Conservation (phyloP, 305 asterid genomes). For the Fraxinus albicans region DNA sequence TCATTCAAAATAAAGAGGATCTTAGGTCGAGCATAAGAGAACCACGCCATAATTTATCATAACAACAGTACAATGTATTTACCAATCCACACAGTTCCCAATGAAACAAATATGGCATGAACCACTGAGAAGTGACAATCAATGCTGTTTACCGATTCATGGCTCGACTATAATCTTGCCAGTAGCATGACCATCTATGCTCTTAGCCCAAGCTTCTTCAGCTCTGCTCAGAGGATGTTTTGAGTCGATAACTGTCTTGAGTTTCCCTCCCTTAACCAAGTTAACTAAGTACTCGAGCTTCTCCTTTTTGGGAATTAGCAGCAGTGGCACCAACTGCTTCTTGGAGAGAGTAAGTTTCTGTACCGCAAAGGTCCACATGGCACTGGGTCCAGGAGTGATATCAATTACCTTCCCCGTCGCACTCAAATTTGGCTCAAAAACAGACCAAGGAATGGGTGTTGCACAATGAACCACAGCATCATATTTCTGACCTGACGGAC, state of each 20-base stretch:
- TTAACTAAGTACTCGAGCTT: slow-evolving; percentile 38
- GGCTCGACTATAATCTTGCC: background rate
- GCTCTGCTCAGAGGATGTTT: slow-evolving; percentile 22
- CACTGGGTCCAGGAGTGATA: slow-evolving; percentile 53
- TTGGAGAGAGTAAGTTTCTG: slow-evolving; percentile 54
- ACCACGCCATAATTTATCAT: background rate
- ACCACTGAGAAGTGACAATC: background rate
- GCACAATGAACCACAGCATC: slow-evolving; percentile 69
- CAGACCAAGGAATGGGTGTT: slow-evolving; percentile 52
- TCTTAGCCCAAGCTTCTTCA: background rate
- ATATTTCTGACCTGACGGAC: slow-evolving; percentile 67
- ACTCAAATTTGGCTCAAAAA: slow-evolving; percentile 60
- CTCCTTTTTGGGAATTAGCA: slow-evolving; percentile 40
- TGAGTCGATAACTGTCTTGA: slow-evolving; percentile 29
- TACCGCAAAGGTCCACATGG: slow-evolving; percentile 53
- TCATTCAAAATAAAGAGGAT: background rate
- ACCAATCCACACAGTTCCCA: background rate
- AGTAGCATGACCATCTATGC: background rate
- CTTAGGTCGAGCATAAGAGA: background rate
- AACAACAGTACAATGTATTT: background rate
- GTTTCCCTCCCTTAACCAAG: slow-evolving; percentile 32
- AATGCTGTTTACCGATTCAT: background rate
- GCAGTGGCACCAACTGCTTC: slow-evolving; percentile 49
- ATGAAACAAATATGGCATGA: background rate
- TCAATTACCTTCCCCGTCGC: slow-evolving; percentile 58